These are phyloP conservation scores for Solanum microdontum DNA, from an alignment of 257 asterid species.

Conservation along the genomic window DNA sequence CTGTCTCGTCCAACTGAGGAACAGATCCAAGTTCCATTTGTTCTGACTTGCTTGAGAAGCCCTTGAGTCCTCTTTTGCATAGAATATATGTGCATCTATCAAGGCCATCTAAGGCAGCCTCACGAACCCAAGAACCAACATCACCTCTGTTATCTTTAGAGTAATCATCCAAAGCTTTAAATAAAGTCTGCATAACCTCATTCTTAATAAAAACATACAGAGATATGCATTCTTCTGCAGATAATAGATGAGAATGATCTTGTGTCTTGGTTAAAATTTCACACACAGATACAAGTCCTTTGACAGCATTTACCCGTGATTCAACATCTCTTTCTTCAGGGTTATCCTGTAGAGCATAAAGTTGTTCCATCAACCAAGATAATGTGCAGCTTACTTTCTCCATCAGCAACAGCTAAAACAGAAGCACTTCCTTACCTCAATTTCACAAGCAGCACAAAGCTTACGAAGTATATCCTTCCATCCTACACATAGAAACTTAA, in stretches of 20 bases:
- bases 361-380: not conserved
- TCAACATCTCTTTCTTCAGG: constrained; percentile 92
- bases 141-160: constrained; percentile 95
- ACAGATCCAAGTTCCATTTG: constrained; percentile 11
- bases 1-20: constrained; percentile 17
- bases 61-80: constrained; percentile 41
- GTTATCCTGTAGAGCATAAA: constrained; percentile 46
- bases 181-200: constrained; percentile 71
- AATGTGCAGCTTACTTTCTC: not conserved
- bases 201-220: constrained; percentile 43
- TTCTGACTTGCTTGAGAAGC: constrained; percentile 9
- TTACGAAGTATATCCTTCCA: constrained; percentile 61
- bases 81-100: constrained; percentile 83
- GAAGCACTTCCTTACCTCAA: constrained; percentile 53
- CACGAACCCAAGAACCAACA: constrained; percentile 99
- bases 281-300: constrained; percentile 71
- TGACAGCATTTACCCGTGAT: constrained; percentile 85
- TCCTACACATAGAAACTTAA: constrained; percentile 46
- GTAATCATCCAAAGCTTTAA: constrained; percentile 87
- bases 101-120: constrained; percentile 87
- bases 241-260: constrained; percentile 27
- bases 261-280: constrained; percentile 46
- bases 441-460: constrained; percentile 57
- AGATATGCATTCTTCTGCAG: constrained; percentile 40
- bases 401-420: not conserved